phyloP scores from a whole-genome alignment of 2,329 filamentous ascomycete genomes.

The Drechslerella coelobrocha region DNA sequence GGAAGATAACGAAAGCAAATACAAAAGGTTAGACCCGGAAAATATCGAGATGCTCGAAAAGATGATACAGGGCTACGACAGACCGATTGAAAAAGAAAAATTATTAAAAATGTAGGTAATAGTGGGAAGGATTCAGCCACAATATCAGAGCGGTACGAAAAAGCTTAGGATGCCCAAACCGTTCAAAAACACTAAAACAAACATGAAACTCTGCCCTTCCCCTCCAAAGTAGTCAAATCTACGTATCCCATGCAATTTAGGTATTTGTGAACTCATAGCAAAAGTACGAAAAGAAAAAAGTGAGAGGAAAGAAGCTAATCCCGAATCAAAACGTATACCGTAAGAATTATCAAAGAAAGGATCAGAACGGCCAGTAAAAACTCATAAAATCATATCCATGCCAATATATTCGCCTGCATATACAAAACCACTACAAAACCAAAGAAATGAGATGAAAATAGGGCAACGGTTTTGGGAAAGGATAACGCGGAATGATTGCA shows the following conservation, averaged over 20 bases:
- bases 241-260: constrained; percentile 15
- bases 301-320: constrained; percentile 7
- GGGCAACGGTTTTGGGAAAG: background rate
- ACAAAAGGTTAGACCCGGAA: too few relatives aligned
- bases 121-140: too few relatives aligned
- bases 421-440: constrained; percentile 4
- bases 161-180: too few relatives aligned
- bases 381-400: constrained; percentile 38
- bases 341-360: constrained; percentile 6
- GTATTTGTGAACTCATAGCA: background rate
- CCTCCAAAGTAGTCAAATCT: background rate
- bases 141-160: too few relatives aligned
- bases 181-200: too few relatives aligned
- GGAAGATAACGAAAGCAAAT: too few relatives aligned
- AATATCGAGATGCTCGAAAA: too few relatives aligned
- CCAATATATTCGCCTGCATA: constrained; percentile 45
- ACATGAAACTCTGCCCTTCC: too few relatives aligned
- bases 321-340: constrained; percentile 3
- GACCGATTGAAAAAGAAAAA: too few relatives aligned
- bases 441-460: constrained; percentile 4
- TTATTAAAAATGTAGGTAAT: too few relatives aligned
- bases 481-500: constrained; percentile 9
- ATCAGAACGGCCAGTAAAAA: background rate
- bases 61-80: too few relatives aligned
- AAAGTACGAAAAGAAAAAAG: constrained; percentile 18